Base-by-base conservation (phyloP, 495 filamentous ascomycete genomes). In the Lasiosphaeria miniovina region DNA sequence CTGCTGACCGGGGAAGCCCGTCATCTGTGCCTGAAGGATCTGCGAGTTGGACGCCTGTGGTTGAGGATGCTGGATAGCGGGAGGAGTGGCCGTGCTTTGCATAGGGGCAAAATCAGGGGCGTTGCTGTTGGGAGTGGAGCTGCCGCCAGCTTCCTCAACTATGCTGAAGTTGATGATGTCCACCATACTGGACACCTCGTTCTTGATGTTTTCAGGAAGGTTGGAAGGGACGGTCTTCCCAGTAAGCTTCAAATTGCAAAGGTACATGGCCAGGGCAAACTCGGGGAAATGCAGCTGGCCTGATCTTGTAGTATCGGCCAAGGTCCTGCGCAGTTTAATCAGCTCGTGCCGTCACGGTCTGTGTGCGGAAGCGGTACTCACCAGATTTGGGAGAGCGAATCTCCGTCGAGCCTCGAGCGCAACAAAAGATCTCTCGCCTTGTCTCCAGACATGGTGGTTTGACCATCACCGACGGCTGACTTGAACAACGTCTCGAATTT, bases 171-270 rank as follows among this genome's bases (percentile, higher is more conserved):
- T 96, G 63, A 99, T 99, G 48, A 98, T 98, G 69, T 99, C 95
- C 38, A 99, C 95, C 94, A 99, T 98, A 68, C 95, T 95, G 9
- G 93, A 97, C 35, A 99, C 95, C 74, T 99, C 95, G 70, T 98
- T 99, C 74, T 83, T 88, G 51, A 98, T 86, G 45, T 83, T 88
- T 45, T 97, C 93, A 0, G 95, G 93, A 3, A 99, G 77, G 11
- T 70, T 69, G 1, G 78, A 64, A 2, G 95, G 95, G 9, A 99
- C 68, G 0, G 84, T 77, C 72, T 96, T 96, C 35, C 93, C 93
- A 14, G 90, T 90, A 14, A 97, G 80, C 74, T 89, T 91, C 63
- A 98, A 68, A 63, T 97, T 98, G 78, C 95, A 99, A 17, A 99
- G 87, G 69, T 99, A 99, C 95, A 99, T 96, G 46, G 95, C 91